Percentiles rank a stretch among this genome's conserved stretches.
Evolutionary conservation across 805 yeast species (phyloP).

Genomic region (Ogataea trehaloabstinens): DNA sequence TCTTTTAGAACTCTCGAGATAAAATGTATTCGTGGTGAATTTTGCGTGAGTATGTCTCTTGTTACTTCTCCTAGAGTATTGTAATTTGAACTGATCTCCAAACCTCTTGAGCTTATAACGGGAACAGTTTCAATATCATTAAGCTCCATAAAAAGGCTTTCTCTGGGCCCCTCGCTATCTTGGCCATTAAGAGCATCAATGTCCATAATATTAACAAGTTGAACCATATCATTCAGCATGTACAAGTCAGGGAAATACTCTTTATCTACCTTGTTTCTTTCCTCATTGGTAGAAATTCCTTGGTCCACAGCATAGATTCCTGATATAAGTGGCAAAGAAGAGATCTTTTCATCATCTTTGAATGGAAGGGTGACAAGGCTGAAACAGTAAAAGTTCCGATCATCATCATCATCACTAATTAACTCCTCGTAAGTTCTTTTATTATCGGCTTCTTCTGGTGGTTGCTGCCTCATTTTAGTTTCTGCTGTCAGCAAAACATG

Average conservation of each 20-base stretch:
- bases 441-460: slow-evolving; percentile 5
- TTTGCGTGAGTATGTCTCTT: slow-evolving; percentile 16
- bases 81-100: slow-evolving; percentile 8
- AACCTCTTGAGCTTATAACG: slow-evolving; percentile 11
- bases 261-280: slow-evolving; percentile 23
- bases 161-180: slow-evolving; percentile 20
- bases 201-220: slow-evolving; percentile 44
- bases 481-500: slow-evolving; percentile 26
- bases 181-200: slow-evolving; percentile 24
- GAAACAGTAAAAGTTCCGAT: slow-evolving; percentile 38
- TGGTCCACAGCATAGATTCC: slow-evolving; percentile 30
- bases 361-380: slow-evolving; percentile 61
- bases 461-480: slow-evolving; percentile 12
- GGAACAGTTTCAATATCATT: slow-evolving; percentile 20
- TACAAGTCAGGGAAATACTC: slow-evolving; percentile 36
- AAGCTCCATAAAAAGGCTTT: slow-evolving; percentile 19
- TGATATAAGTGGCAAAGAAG: slow-evolving; percentile 43
- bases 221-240: slow-evolving; percentile 41
- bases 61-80: slow-evolving; percentile 12
- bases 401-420: slow-evolving; percentile 15
- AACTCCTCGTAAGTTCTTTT: slow-evolving; percentile 24
- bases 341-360: slow-evolving; percentile 68
- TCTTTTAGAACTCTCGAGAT: slow-evolving; percentile 8
- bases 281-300: background rate
- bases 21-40: slow-evolving; percentile 22